Conservation (phyloP, 2,329 filamentous ascomycete species). For the Nemania sp. region DNA sequence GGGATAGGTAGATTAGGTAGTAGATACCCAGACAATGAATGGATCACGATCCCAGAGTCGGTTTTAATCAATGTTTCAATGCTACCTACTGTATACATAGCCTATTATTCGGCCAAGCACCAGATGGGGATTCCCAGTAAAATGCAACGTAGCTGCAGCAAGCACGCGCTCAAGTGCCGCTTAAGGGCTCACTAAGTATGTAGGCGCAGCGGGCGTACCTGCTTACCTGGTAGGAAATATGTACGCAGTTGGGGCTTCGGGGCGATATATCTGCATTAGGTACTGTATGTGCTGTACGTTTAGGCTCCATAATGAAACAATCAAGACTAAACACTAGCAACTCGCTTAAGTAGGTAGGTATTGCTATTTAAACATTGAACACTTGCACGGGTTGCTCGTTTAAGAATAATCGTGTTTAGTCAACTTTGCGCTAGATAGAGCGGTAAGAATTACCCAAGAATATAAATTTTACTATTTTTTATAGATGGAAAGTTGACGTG, state of each 20-base stretch:
- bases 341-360: background rate
- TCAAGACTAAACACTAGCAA: background rate
- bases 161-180: background rate
- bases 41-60: background rate
- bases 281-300: background rate
- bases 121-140: background rate
- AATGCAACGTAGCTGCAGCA: background rate
- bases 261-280: background rate
- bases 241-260: background rate
- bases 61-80: conserved; percentile 16
- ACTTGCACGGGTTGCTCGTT: too few relatives aligned
- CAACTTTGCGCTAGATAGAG: too few relatives aligned
- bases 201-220: background rate
- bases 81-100: background rate
- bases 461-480: too few relatives aligned
- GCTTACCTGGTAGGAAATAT: too few relatives aligned
- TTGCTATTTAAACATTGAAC: background rate
- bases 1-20: background rate
- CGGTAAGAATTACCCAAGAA: too few relatives aligned
- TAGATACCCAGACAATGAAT: too few relatives aligned
- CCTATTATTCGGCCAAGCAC: background rate
- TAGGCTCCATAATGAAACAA: background rate
- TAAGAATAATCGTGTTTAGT: too few relatives aligned
- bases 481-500: too few relatives aligned
- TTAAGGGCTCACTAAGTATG: background rate